phyloP scores from a whole-genome alignment of 2,329 filamentous ascomycete genomes.

The Beauveria caledonica region DNA sequence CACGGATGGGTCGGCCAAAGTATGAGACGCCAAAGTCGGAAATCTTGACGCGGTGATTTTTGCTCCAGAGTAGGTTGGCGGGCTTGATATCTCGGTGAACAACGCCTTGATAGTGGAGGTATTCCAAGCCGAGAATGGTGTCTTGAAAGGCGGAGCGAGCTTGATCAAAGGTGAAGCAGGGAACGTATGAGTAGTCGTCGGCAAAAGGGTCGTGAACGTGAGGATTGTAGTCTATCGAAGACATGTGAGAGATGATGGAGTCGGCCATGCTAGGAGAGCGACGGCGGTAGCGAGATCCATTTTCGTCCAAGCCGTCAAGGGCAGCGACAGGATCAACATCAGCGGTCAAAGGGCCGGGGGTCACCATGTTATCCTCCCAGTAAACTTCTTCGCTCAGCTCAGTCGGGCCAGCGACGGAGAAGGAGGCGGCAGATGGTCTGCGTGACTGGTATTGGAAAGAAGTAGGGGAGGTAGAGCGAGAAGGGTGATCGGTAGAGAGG shows the following conservation, averaged over 20 bases:
- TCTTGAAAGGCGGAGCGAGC: constrained; percentile 83
- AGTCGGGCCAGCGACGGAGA: constrained; percentile 20
- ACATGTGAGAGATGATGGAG: constrained; percentile 65
- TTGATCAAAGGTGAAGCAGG: constrained; percentile 79
- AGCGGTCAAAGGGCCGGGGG: constrained; percentile 43
- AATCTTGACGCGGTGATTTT: constrained; percentile 83
- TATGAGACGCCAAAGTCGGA: constrained; percentile 99
- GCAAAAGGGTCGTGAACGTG: constrained; percentile 59
- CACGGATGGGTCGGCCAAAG: constrained; percentile 78
- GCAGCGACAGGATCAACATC: constrained; percentile 46
- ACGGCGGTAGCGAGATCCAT: constrained; percentile 51
- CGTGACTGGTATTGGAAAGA: constrained; percentile 40
- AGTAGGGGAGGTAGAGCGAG: constrained; percentile 32
- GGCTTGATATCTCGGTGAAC: constrained; percentile 82
- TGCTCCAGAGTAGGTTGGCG: constrained; percentile 84
- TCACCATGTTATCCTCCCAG: constrained; percentile 46
- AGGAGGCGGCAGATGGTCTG: constrained; percentile 33
- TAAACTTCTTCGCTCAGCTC: constrained; percentile 28
- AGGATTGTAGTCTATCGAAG: constrained; percentile 51
- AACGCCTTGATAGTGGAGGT: constrained; percentile 80
- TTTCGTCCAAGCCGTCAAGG: constrained; percentile 57
- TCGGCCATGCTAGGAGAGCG: constrained; percentile 75
- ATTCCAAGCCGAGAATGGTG: constrained; percentile 86
- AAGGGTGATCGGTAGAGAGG: constrained; percentile 26
- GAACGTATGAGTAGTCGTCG: constrained; percentile 88